These are phyloP conservation scores for Pleurotus djamor DNA, from an alignment of 768 basidiomycete species.

Conservation along the genomic window DNA sequence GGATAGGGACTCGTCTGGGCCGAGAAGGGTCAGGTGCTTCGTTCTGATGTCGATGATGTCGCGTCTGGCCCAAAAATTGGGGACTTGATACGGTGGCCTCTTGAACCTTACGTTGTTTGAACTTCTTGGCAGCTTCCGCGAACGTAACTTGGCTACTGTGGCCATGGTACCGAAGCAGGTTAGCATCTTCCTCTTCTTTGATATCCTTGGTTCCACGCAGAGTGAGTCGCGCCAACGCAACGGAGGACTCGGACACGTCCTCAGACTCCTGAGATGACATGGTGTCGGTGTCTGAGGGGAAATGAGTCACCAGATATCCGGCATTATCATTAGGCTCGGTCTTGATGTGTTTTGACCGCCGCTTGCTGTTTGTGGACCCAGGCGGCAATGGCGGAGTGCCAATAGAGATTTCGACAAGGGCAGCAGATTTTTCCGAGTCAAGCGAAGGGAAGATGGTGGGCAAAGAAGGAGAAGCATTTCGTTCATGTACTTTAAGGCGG, in stretches of 20 bases:
- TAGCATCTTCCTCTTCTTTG: slow-evolving; percentile 20
- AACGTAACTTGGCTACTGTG: slow-evolving; percentile 57
- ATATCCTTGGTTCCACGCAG: slow-evolving; percentile 2
- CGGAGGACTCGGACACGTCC: not conserved
- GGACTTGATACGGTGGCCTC: slow-evolving; percentile 21
- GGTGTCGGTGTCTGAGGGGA: not conserved
- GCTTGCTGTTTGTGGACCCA: too few species aligned
- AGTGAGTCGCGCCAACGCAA: not conserved
- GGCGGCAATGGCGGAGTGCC: too few species aligned
- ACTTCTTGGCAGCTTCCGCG: slow-evolving; percentile 49
- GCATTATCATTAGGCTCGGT: slow-evolving; percentile 4
- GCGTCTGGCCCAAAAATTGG: not conserved
- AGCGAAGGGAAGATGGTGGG: not conserved
- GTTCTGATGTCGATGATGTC: too few species aligned
- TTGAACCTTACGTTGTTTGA: slow-evolving; percentile 48
- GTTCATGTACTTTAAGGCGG: not conserved
- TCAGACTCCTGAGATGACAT: not conserved
- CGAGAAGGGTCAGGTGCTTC: not conserved
- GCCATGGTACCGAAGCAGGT: slow-evolving; percentile 57
- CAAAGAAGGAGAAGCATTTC: slow-evolving; percentile 4
- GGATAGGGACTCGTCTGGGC: slow-evolving; percentile 13
- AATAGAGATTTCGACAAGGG: not conserved
- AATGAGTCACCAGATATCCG: not conserved
- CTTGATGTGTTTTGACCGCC: not conserved
- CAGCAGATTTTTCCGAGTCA: not conserved